Conservation (phyloP, 805 yeast genomes). For the Starmerella bacillaris region DNA sequence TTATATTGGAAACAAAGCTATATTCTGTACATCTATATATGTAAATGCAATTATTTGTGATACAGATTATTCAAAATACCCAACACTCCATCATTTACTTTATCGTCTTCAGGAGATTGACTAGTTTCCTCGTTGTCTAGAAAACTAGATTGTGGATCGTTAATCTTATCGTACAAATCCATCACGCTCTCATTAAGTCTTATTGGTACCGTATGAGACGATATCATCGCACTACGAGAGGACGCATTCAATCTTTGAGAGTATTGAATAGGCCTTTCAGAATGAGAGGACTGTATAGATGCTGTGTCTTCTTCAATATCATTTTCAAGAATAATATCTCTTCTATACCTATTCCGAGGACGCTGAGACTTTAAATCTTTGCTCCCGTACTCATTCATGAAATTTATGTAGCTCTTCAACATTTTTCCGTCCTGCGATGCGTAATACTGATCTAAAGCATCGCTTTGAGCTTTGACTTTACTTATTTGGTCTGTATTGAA, state of each 20-base stretch:
- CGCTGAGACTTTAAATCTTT: too few species aligned
- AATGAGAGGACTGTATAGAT: too few species aligned
- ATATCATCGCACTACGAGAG: too few species aligned
- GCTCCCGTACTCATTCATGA: conserved; percentile 61
- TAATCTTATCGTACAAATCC: conserved; percentile 19
- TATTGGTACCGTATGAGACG: too few species aligned
- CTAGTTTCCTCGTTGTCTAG: conserved; percentile 10
- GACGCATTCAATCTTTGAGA: neutral
- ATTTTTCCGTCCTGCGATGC: conserved; percentile 58
- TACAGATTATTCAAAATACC: conserved; percentile 72
- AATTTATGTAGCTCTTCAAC: conserved; percentile 78
- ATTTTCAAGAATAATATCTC: too few species aligned
- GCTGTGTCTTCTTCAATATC: neutral
- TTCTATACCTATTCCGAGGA: too few species aligned
- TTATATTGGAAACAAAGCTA: too few species aligned
- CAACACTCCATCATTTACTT: conserved; percentile 37
- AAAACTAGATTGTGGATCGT: conserved; percentile 4
- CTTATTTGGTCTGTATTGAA: conserved; percentile 53
- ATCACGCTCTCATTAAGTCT: conserved; percentile 18
- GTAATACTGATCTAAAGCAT: conserved; percentile 24
- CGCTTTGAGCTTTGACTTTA: conserved; percentile 23
- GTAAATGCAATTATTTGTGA: conserved; percentile 23
- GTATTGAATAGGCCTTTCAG: too few species aligned
- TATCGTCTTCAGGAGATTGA: conserved; percentile 24
- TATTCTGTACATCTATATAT: too few species aligned